Evolutionary conservation across 176 grass and related monocot genomes (phyloP).

Genomic region (Tillandsia leiboldiana): DNA sequence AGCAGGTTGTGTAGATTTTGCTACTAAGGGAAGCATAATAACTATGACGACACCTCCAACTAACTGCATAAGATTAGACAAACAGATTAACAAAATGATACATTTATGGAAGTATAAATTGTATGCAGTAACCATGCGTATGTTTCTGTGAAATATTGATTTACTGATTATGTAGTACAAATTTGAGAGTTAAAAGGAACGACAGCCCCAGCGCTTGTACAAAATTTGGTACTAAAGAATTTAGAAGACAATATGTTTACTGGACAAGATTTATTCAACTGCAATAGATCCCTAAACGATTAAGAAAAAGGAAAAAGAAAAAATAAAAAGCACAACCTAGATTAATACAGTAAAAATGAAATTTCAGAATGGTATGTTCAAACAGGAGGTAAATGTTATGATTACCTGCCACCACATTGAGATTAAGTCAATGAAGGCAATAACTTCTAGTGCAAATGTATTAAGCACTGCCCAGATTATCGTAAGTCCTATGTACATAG

Average conservation of each 20-base stretch:
- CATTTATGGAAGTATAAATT: background rate
- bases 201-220: too few relatives aligned
- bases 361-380: background rate
- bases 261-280: too few relatives aligned
- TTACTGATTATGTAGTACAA: background rate
- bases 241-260: too few relatives aligned
- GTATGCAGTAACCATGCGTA: background rate
- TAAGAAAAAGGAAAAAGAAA: background rate
- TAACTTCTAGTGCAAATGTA: slow-evolving; percentile 94
- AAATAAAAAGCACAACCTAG: background rate
- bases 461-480: slow-evolving; percentile 94
- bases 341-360: background rate
- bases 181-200: slow-evolving; percentile 1
- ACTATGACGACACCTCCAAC: slow-evolving; percentile 78
- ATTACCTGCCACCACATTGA: slow-evolving; percentile 97
- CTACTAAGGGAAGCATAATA: slow-evolving; percentile 71
- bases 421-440: slow-evolving; percentile 79
- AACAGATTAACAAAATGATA: background rate
- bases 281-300: too few relatives aligned
- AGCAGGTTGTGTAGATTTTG: slow-evolving; percentile 59
- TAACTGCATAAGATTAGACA: slow-evolving; percentile 28
- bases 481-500: slow-evolving; percentile 68
- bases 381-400: background rate
- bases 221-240: too few relatives aligned
- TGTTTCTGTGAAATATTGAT: background rate